Base-by-base conservation (phyloP, 2,329 filamentous ascomycete species). In the Talaromyces sp. region DNA sequence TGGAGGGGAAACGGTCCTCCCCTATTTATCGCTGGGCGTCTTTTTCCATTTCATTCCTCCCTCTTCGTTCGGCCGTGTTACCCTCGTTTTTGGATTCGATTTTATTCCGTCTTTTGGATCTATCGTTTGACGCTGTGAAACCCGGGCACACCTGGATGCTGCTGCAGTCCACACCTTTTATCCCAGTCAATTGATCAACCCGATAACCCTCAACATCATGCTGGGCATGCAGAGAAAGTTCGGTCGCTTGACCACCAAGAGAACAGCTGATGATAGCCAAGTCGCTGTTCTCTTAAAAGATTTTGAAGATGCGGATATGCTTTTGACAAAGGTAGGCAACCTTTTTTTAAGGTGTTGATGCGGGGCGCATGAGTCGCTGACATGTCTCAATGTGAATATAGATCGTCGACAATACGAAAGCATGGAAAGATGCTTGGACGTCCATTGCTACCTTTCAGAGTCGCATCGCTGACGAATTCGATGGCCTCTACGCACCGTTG, bases 381-480 rank as follows among this genome's bases (percentile, higher is more conserved):
- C 47, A 32, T 42, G n/a, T 51, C 33, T 19, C 35, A 39, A 24
- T 54, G 35, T 45, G 11, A 24, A 1, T 5, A 41, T 47, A 93
- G 88, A 84, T 94, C 62, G 84, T 91, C 62, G 87, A 90, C 59
- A 86, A 87, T 56, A 84, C 87, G 33, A 88, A 86, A 70, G 79
- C 85, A 68, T 94, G 89, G 86, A 85, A 87, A 65, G 88, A 93
- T 65, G 82, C 87, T 10, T 95, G 90, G 90, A 80, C 86, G 6
- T 82, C 85, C 54, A 86, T 93, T 59, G 81, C 90, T 51, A 81
- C 80, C 52, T 80, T 86, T 53, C 89, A 93, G 68, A 80, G 87
- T 55, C 82, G 84, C 37, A 79, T 89, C 53, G 77, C 86, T 44
- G 80, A 84, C 58, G 83, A 88, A 64, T 87, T 89, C 68, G 86